Percentiles rank a stretch among this genome's conserved stretches.
These are phyloP conservation scores for Clitoria ternatea DNA, from an alignment of 306 rosid genomes.

Conservation along the genomic window DNA sequence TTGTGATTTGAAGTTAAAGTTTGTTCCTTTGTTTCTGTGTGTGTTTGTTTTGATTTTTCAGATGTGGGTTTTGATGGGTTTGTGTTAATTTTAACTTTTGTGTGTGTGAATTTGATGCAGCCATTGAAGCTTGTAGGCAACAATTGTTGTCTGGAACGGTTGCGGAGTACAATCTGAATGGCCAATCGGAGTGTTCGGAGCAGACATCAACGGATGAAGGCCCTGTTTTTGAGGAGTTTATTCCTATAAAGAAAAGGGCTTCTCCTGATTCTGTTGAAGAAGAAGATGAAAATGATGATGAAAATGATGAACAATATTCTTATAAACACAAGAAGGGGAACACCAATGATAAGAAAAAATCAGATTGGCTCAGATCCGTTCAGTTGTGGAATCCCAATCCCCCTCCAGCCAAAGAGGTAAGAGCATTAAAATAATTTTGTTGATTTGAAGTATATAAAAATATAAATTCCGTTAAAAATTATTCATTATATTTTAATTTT, in stretches of 20 bases:
- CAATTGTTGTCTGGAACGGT: constrained; percentile 49
- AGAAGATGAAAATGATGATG: constrained; percentile 1
- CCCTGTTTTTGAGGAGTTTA: constrained; percentile 75
- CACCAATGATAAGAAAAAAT: constrained; percentile 41
- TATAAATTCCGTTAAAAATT: too few species aligned
- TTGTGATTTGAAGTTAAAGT: background rate
- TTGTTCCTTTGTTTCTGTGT: constrained; percentile 1
- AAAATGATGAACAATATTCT: constrained; percentile 38
- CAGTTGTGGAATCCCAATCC: constrained; percentile 80
- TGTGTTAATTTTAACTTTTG: background rate
- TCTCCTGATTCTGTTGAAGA: constrained; percentile 33
- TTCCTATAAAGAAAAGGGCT: constrained; percentile 55
- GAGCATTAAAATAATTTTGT: background rate
- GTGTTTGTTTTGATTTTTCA: background rate
- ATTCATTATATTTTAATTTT: too few species aligned
- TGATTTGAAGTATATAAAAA: background rate
- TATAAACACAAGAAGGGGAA: constrained; percentile 13
- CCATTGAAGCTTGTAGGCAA: constrained; percentile 64
- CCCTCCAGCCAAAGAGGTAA: constrained; percentile 50
- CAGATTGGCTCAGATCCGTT: constrained; percentile 93
- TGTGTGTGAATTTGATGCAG: constrained; percentile 28
- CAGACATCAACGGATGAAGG: constrained; percentile 69
- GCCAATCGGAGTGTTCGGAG: constrained; percentile 77
- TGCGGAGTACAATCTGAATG: constrained; percentile 57
- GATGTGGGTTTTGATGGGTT: background rate